Conservation (phyloP, 306 rosid genomes). For the Ormosia emarginata region DNA sequence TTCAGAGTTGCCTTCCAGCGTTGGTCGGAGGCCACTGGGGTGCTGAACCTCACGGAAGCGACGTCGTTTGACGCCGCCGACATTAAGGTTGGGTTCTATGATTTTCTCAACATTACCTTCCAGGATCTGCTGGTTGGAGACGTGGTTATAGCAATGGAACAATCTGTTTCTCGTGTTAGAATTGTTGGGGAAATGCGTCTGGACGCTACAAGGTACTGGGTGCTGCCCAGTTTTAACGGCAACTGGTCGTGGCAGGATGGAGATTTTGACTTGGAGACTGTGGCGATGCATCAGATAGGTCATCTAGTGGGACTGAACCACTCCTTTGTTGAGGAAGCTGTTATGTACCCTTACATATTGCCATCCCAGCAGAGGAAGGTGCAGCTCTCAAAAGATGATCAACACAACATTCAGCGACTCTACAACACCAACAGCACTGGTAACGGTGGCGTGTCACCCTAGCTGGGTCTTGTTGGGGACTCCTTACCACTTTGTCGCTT, state of each 20-base stretch:
- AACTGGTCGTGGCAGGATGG: background rate
- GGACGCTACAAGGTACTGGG: background rate
- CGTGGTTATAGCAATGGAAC: no score
- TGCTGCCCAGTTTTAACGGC: background rate
- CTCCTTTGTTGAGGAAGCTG: background rate
- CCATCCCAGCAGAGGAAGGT: background rate
- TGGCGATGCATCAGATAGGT: conserved; percentile 10
- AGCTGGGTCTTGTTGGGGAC: background rate
- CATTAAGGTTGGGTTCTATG: no score
- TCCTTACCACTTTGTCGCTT: background rate
- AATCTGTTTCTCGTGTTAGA: no score
- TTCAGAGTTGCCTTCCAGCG: background rate
- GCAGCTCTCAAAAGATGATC: background rate
- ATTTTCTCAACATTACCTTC: no score
- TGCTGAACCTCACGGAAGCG: background rate
- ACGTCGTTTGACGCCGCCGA: no score
- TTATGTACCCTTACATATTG: background rate
- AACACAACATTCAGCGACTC: background rate
- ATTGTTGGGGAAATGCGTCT: background rate
- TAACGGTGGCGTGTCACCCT: background rate
- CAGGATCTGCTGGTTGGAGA: no score
- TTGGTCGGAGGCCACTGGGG: background rate
- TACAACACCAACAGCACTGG: background rate
- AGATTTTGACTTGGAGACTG: background rate
- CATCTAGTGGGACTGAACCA: background rate